Conservation (phyloP, 257 asterid species). For the Ophiorrhiza pumila region DNA sequence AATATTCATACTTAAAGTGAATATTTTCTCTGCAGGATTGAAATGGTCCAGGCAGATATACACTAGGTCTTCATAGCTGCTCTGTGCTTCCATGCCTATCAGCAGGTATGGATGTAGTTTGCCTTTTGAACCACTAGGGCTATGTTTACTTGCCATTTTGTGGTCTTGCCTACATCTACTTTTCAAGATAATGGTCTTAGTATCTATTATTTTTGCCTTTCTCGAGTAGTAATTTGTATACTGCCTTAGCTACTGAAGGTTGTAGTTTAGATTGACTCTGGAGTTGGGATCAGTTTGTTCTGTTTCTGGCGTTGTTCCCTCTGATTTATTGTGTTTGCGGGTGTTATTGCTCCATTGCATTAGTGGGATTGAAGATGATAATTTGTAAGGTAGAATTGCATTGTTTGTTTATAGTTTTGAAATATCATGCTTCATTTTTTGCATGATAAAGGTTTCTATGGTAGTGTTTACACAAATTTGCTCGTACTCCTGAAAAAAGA, state of each 20-base stretch:
- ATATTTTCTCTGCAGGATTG: constrained; percentile 43
- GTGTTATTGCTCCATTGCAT: not conserved
- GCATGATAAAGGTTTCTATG: not conserved
- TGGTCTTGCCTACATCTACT: not conserved
- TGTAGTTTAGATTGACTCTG: not conserved
- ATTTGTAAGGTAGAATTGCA: not conserved
- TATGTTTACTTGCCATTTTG: not conserved
- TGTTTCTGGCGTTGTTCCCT: not conserved
- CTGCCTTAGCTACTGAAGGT: not conserved
- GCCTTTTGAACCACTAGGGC: not conserved
- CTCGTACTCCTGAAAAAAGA: not conserved
- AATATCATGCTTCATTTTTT: not conserved
- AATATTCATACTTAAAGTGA: not conserved
- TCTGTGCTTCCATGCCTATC: constrained; percentile 87
- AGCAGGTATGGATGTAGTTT: constrained; percentile 51
- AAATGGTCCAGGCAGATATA: constrained; percentile 59
- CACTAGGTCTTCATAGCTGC: constrained; percentile 66
- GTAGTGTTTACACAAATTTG: not conserved
- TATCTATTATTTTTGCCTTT: not conserved
- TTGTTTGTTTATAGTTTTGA: not conserved
- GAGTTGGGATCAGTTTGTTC: not conserved
- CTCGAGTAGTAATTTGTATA: not conserved
- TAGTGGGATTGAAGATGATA: constrained; percentile 1
- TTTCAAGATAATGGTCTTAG: not conserved
- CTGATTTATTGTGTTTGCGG: too few species aligned